Evolutionary conservation across 169 alveolate genomes (phyloP).

Genomic region (Plasmodium adleri): DNA sequence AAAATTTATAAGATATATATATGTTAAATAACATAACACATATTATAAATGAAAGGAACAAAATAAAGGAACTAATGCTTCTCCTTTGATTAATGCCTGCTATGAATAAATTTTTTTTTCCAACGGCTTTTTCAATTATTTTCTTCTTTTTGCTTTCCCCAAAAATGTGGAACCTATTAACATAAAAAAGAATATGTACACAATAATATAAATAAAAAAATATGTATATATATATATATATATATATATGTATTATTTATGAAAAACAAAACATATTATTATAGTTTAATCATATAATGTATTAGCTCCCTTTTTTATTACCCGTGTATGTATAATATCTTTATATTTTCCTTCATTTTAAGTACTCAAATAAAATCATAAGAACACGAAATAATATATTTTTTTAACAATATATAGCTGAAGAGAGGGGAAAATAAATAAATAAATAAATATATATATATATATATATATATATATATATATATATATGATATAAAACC

Average conservation of each 20-base stretch:
- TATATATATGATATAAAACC: no score
- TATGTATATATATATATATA: neutral
- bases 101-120: slow-evolving; percentile 60
- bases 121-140: slow-evolving; percentile 64
- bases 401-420: neutral
- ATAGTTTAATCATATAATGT: neutral
- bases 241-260: neutral
- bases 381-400: neutral
- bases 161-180: slow-evolving; percentile 61
- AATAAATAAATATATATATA: neutral
- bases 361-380: neutral
- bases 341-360: slow-evolving; percentile 70
- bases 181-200: neutral
- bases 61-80: slow-evolving; percentile 36
- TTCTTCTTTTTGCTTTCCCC: slow-evolving; percentile 72
- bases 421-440: neutral
- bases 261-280: neutral
- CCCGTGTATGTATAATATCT: slow-evolving; percentile 76
- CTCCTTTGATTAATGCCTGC: slow-evolving; percentile 56
- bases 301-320: slow-evolving; percentile 1
- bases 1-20: slow-evolving; percentile 54
- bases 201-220: slow-evolving; percentile 4
- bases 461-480: no score
- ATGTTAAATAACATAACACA: slow-evolving; percentile 71
- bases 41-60: slow-evolving; percentile 36